Evolutionary conservation across 768 basidiomycete species (phyloP).

Genomic region (Agrocybe chaxingu): DNA sequence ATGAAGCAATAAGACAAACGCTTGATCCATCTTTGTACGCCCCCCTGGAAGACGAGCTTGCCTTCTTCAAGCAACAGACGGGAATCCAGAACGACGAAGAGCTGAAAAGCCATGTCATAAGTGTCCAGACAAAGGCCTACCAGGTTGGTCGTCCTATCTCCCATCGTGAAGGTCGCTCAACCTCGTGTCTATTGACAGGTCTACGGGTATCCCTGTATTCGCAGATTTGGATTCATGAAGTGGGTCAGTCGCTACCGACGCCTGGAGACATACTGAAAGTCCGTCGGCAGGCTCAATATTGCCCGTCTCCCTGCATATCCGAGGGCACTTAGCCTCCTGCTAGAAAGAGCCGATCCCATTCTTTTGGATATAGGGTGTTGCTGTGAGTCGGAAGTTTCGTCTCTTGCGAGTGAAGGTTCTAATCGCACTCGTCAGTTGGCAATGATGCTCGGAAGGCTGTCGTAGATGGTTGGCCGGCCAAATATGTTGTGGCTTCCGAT

Average conservation of each 20-base stretch:
- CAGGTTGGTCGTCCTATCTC: conserved; percentile 5
- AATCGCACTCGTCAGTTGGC: conserved; percentile 27
- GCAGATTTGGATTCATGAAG: conserved; percentile 31
- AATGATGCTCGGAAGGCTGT: conserved; percentile 36
- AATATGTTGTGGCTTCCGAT: conserved; percentile 35
- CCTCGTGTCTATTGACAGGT: conserved; percentile 17
- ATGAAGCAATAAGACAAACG: not conserved
- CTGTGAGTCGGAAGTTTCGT: conserved; percentile 24
- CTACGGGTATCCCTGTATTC: conserved; percentile 36
- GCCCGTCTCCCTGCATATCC: conserved; percentile 30
- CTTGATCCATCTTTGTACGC: conserved; percentile 18
- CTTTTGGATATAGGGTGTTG: conserved; percentile 44
- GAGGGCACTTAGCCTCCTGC: conserved; percentile 24
- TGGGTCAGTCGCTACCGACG: conserved; percentile 4
- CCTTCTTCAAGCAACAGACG: conserved; percentile 33
- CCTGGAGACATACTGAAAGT: not conserved
- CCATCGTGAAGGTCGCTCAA: not conserved
- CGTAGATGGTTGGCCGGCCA: conserved; percentile 35
- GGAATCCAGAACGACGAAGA: conserved; percentile 33
- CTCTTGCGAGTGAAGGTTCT: not conserved
- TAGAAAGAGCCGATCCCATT: conserved; percentile 25
- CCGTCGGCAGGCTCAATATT: conserved; percentile 27
- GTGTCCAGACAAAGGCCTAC: conserved; percentile 34
- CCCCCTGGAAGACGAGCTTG: conserved; percentile 23
- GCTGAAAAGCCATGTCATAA: conserved; percentile 37